phyloP scores from a whole-genome alignment of 352 stramenopile genomes.

The Phytophthora gonapodyides region DNA sequence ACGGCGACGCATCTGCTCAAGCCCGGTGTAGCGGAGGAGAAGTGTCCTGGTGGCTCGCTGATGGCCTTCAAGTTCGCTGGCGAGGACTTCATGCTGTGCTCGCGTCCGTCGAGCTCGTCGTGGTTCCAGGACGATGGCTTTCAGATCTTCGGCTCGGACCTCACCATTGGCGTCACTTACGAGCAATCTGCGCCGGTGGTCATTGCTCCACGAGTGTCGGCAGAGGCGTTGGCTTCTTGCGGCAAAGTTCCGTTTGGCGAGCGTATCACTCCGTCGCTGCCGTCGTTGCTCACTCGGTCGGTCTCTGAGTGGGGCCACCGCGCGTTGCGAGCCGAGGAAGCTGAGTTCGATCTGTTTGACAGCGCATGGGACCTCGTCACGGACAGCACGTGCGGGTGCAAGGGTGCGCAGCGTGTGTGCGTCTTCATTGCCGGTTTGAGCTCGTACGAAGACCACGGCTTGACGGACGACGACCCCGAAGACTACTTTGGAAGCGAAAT shows the following conservation, averaged over 20 bases:
- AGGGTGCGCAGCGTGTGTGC: constrained; percentile 41
- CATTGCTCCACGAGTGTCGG: constrained; percentile 18
- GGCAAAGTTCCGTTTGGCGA: constrained; percentile 30
- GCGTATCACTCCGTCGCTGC: constrained; percentile 25
- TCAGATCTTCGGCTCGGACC: constrained; percentile 44
- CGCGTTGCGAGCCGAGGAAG: constrained; percentile 23
- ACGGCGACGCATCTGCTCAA: constrained; percentile 18
- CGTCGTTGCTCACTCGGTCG: constrained; percentile 29
- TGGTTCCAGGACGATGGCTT: constrained; percentile 39
- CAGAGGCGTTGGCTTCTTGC: constrained; percentile 23
- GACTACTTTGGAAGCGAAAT: constrained; percentile 57
- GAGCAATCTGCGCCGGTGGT: constrained; percentile 28
- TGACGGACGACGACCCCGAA: constrained; percentile 37
- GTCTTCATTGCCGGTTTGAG: constrained; percentile 66
- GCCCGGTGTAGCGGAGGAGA: constrained; percentile 5
- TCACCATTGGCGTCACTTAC: constrained; percentile 50
- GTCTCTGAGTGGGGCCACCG: constrained; percentile 33
- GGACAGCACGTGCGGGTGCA: constrained; percentile 47
- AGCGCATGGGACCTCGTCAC: constrained; percentile 31
- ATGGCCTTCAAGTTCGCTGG: constrained; percentile 46
- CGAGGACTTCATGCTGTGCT: constrained; percentile 51
- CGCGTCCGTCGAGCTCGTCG: constrained; percentile 18
- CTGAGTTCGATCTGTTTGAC: constrained; percentile 21
- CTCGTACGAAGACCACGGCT: constrained; percentile 32
- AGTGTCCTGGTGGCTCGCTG: constrained; percentile 26